Evolutionary conservation across 2,329 filamentous ascomycete genomes (phyloP), one percentile per base, ranked within the genome.

Genomic region (Colletotrichum higginsianum): DNA sequence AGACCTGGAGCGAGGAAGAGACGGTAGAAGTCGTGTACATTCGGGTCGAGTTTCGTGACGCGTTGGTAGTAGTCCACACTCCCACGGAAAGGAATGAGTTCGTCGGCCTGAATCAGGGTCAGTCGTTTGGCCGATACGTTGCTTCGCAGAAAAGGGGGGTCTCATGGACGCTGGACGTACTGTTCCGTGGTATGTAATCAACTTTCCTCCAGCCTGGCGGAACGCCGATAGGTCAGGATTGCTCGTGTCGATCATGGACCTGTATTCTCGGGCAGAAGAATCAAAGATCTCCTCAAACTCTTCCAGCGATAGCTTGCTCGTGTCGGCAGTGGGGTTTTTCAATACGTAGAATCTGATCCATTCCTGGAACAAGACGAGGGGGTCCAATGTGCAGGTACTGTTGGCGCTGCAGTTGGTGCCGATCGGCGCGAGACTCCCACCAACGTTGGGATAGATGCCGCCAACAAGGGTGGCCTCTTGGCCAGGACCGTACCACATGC

Each of bases 141-240:
- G 26, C n/a, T 4, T 26, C 21, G 21, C 47, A 23, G 21, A 21
- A 26, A 50, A 16, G 21, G 15, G 15, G n/a, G 46, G 44, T n/a
- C 11, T 5, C 2, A 23, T 13, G 21, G 6, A 26, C 23, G 11
- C 13, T 21, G n/a, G 0, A 57, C 68, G 57, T 23, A 71, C 68
- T 8, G 80, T 71, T 23, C 84, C 84, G 73, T 86, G 84, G 76
- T 81, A 86, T 40, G 82, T 77, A 21, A 86, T 21, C 3, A 86
- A 64, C 76, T 85, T 86, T 40, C 81, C 81, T 12, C 84, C 84
- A 1, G 75, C 74, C 5, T 73, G 73, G 42, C 74, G 75, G 70
- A 81, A 84, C 1, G 73, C 73, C 0, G 75, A 62, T 2, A 83
- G 69, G 44, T 78, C 78, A 56, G 79, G 75, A 53, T 79, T 75